phyloP scores from a whole-genome alignment of 768 basidiomycete species.

The Phaeotremella skinneri region DNA sequence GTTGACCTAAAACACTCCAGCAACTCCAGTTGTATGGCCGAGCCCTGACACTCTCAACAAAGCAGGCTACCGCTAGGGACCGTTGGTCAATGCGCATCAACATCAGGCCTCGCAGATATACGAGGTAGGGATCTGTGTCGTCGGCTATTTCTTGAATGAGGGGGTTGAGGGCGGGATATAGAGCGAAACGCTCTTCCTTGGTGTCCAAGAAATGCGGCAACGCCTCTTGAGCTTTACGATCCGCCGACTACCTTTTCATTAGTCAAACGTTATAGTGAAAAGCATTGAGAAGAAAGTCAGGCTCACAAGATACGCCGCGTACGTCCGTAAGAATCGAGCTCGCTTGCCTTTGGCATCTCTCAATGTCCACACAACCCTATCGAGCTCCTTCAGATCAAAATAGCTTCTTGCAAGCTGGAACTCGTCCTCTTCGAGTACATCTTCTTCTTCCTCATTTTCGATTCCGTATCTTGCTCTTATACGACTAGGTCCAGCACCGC shows the following conservation, averaged over 20 bases:
- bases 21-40: slow-evolving; percentile 93
- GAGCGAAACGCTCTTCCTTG: slow-evolving; percentile 45
- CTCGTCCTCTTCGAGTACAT: slow-evolving; percentile 58
- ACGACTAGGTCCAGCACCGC: slow-evolving; percentile 31
- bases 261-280: slow-evolving; percentile 12
- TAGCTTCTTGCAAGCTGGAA: slow-evolving; percentile 69
- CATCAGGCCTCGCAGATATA: slow-evolving; percentile 66
- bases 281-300: background rate
- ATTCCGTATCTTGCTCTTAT: slow-evolving; percentile 38
- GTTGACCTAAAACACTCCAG: slow-evolving; percentile 74
- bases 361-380: slow-evolving; percentile 67
- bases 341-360: slow-evolving; percentile 66
- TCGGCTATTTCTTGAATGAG: slow-evolving; percentile 40
- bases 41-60: slow-evolving; percentile 68
- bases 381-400: slow-evolving; percentile 73
- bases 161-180: slow-evolving; percentile 45
- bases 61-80: slow-evolving; percentile 79
- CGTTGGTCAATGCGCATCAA: slow-evolving; percentile 73
- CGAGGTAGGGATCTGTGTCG: slow-evolving; percentile 46
- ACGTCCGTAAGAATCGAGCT: slow-evolving; percentile 71
- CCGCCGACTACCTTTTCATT: slow-evolving; percentile 62
- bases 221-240: slow-evolving; percentile 75
- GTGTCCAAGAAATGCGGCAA: slow-evolving; percentile 60
- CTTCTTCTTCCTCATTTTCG: slow-evolving; percentile 57
- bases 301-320: slow-evolving; percentile 82